Evolutionary conservation across 2,329 filamentous ascomycete species (phyloP).

Genomic region (Trichoderma sp.): DNA sequence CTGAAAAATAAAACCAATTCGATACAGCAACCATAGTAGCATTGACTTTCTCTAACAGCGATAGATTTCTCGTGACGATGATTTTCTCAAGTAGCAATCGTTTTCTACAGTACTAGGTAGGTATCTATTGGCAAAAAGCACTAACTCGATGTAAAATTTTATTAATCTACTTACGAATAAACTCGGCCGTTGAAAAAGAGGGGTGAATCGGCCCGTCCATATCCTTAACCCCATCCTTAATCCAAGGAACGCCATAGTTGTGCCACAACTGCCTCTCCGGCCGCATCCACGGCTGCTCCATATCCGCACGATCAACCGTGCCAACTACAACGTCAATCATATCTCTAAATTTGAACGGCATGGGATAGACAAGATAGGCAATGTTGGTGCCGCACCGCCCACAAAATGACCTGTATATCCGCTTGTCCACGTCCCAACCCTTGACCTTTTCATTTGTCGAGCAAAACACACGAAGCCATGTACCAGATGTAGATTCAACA

Average conservation of each 20-base stretch:
- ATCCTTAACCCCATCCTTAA: neutral
- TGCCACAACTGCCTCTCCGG: constrained; percentile 6
- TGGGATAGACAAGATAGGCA: neutral
- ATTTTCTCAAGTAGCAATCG: neutral
- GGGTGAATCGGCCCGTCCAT: neutral
- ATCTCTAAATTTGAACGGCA: neutral
- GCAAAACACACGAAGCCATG: neutral
- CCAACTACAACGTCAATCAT: neutral
- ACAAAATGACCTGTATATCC: neutral
- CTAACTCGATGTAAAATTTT: neutral
- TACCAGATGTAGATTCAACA: neutral
- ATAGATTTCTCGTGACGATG: neutral
- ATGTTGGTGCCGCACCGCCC: neutral
- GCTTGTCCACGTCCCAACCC: neutral
- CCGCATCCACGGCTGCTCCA: neutral
- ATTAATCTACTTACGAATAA: neutral
- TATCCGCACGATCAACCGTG: neutral
- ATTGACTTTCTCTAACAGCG: neutral
- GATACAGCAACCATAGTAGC: neutral
- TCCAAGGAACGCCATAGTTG: neutral
- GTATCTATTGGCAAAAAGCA: neutral
- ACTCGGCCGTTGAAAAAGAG: constrained; percentile 39
- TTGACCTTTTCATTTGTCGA: neutral
- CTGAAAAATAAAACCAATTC: neutral
- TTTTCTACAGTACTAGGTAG: neutral